These are phyloP conservation scores for Trichosporon ovoides DNA, from an alignment of 1,284 basidiomycete genomes.

Conservation along the genomic window DNA sequence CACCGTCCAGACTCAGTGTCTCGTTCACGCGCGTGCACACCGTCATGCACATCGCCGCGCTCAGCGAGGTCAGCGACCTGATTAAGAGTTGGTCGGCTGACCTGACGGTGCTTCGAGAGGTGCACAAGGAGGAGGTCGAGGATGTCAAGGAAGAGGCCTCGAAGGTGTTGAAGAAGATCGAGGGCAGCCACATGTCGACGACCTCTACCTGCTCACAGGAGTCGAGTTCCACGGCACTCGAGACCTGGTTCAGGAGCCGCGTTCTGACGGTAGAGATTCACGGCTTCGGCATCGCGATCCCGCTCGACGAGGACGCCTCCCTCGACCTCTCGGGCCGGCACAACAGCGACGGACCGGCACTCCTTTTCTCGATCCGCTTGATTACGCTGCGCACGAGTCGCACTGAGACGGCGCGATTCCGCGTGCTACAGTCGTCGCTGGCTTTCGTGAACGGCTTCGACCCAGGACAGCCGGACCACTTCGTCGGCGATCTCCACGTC, in stretches of 20 bases:
- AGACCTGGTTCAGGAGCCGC: conserved; percentile 63
- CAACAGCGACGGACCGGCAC: conserved; percentile 59
- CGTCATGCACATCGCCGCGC: conserved; percentile 84
- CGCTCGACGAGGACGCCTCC: conserved; percentile 48
- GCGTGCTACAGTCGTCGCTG: conserved; percentile 66
- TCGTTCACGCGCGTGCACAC: conserved; percentile 72
- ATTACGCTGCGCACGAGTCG: conserved; percentile 66
- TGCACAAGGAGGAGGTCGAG: conserved; percentile 66
- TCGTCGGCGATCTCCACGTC: conserved; percentile 63
- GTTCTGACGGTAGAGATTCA: conserved; percentile 61
- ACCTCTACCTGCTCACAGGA: neutral
- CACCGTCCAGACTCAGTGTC: conserved; percentile 50
- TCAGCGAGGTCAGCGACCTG: conserved; percentile 80
- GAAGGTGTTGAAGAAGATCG: conserved; percentile 55
- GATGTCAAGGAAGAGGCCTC: conserved; percentile 76
- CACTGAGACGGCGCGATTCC: conserved; percentile 71
- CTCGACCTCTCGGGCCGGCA: conserved; percentile 55
- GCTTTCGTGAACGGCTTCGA: conserved; percentile 81
- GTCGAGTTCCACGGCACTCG: conserved; percentile 7
- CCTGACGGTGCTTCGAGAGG: conserved; percentile 63
- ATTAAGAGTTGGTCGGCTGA: conserved; percentile 70
- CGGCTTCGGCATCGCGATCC: conserved; percentile 79
- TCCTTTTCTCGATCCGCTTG: conserved; percentile 72
- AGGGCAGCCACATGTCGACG: conserved; percentile 11
- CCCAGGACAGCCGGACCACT: conserved; percentile 64